Evolutionary conservation across 768 basidiomycete genomes (phyloP).

Genomic region (Podaxis mareebaensis): DNA sequence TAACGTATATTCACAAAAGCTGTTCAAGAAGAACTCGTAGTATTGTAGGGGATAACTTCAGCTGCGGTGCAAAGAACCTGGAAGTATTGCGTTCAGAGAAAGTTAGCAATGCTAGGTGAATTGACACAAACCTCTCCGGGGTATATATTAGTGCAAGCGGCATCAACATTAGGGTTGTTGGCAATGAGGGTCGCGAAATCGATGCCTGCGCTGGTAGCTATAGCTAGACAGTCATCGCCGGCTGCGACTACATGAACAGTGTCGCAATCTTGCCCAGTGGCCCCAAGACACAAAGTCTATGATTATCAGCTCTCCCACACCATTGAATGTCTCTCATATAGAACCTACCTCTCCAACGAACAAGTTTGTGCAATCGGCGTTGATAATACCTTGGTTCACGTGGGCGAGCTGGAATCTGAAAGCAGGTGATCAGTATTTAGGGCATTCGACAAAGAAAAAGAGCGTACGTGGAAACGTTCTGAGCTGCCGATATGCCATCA

Average conservation of each 20-base stretch:
- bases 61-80: constrained; percentile 5
- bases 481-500: constrained; percentile 50
- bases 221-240: constrained; percentile 52
- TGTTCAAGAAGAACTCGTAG: neutral
- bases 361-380: constrained; percentile 58
- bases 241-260: constrained; percentile 45
- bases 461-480: constrained; percentile 49
- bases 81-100: neutral
- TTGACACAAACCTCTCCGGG: constrained; percentile 49
- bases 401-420: constrained; percentile 58
- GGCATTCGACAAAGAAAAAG: neutral
- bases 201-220: constrained; percentile 44
- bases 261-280: constrained; percentile 54
- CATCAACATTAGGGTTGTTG: constrained; percentile 69
- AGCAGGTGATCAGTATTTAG: neutral
- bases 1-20: neutral
- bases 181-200: constrained; percentile 44
- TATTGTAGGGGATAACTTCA: neutral
- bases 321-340: neutral
- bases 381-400: constrained; percentile 48
- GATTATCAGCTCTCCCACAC: neutral
- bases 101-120: neutral
- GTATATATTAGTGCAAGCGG: constrained; percentile 54
- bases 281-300: constrained; percentile 57
- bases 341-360: constrained; percentile 43